Evolutionary conservation across 768 basidiomycete genomes (phyloP), one percentile per base, ranked within the genome.

Genomic region (Cyclocybe cylindracea): DNA sequence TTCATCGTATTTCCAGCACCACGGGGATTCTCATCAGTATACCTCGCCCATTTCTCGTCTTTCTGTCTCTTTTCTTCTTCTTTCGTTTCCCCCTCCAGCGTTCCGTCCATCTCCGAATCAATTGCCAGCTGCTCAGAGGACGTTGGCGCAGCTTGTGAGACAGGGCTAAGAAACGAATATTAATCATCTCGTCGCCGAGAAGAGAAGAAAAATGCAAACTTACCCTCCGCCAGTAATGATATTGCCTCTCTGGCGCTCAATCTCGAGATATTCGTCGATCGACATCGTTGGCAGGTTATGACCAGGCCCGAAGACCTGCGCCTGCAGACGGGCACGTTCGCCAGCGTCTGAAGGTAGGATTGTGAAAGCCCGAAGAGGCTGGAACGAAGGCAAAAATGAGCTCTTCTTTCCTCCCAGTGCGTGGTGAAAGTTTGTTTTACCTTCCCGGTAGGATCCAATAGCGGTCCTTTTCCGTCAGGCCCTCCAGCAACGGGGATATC

Each of bases 1-100:
- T 98, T 97, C 89, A 96, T 94, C 9, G 87, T 96, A 66, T 99
- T 99, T 3, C 97, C 97, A n/a, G 89, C 89, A 1, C 97, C 97
- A 62, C 78, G 86, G 10, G 87, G 86, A 68, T 99, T 86, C 19
- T 74, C 77, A 45, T 98, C 97, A 11, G 87, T 93, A 61, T 83
- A 98, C 51, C 74, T 77, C 31, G 94, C 94, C 94, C 95, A 98
- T 34, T 86, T 85, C 66, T 98, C 93, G 59, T 95, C 91, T 66
- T 94, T 90, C 61, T 79, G 76, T 40, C 94, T 72, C 70, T 89
- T 87, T 63, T 86, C 77, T 63, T 95, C 94, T 13, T 65, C 76
- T 58, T 86, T 91, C 55, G 81, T 71, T 49, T 85, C 85, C 0
- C 85, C 89, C 29, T 78, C 77, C 2, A 60, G 56, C 2, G 89